A percentile compares a stretch with the other conserved stretches of the same genome.
phyloP scores from a whole-genome alignment of 176 grass and related monocot species.

The Avena insularis region DNA sequence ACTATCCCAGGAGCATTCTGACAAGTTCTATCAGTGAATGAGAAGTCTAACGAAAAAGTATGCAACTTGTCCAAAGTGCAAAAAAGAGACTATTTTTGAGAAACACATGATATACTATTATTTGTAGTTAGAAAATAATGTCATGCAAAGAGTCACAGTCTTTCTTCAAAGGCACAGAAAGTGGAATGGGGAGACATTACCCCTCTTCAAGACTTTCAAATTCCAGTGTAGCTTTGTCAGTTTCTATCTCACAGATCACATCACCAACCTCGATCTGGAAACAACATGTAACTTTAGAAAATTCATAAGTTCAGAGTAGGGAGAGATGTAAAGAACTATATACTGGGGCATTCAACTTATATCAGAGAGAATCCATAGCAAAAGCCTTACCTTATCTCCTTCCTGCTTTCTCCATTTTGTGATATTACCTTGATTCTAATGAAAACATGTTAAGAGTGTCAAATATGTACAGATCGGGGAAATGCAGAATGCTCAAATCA shows the following conservation, averaged over 20 bases:
- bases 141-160: not conserved
- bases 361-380: constrained; percentile 27
- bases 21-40: constrained; percentile 16
- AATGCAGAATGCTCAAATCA: constrained; percentile 20
- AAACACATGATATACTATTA: constrained; percentile 4
- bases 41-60: not conserved
- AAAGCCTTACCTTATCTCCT: constrained; percentile 84
- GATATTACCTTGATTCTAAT: constrained; percentile 99
- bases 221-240: constrained; percentile 96
- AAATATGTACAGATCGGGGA: constrained; percentile 37
- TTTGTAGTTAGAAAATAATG: not conserved
- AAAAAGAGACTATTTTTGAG: not conserved
- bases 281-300: constrained; percentile 21
- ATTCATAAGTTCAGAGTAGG: not conserved
- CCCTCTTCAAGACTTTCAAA: constrained; percentile 98
- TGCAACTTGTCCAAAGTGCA: not conserved
- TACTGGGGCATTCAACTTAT: not conserved
- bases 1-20: not conserved
- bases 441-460: constrained; percentile 38
- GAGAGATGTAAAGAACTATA: constrained; percentile 10
- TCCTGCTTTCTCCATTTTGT: constrained; percentile 96
- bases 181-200: constrained; percentile 52
- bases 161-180: constrained; percentile 26
- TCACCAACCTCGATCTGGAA: constrained; percentile 96
- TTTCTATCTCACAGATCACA: constrained; percentile 98